Evolutionary conservation across 2,329 filamentous ascomycete genomes (phyloP).

Genomic region (Arthrobotrys entomopaga): DNA sequence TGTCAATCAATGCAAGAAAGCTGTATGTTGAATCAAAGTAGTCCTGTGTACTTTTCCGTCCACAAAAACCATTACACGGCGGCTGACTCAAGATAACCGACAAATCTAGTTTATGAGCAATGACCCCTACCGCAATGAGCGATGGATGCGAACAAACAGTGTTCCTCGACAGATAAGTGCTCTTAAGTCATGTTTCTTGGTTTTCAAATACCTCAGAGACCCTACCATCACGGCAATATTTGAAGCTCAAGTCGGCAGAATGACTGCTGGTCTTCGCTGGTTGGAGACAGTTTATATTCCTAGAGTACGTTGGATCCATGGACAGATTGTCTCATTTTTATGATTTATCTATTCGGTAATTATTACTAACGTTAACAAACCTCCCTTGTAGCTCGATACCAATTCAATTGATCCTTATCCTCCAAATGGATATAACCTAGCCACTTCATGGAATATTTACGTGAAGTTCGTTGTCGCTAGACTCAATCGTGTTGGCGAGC

Average conservation of each 20-base stretch:
- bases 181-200: slow-evolving; percentile 35
- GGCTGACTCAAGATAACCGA: neutral
- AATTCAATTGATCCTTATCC: slow-evolving; percentile 1
- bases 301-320: slow-evolving; percentile 23
- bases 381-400: slow-evolving; percentile 9
- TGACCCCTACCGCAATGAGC: neutral
- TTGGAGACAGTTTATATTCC: slow-evolving; percentile 38
- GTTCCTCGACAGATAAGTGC: slow-evolving; percentile 14
- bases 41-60: no score
- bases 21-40: slow-evolving; percentile 32
- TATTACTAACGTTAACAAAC: neutral
- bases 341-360: neutral
- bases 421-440: slow-evolving; percentile 14
- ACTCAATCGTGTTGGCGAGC: slow-evolving; percentile 25
- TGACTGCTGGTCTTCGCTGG: slow-evolving; percentile 32
- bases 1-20: slow-evolving; percentile 30
- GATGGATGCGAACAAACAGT: neutral
- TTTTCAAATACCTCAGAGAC: slow-evolving; percentile 45
- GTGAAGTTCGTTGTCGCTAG: slow-evolving; percentile 8
- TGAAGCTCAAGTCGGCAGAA: slow-evolving; percentile 39
- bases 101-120: neutral
- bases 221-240: slow-evolving; percentile 24
- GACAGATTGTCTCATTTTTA: slow-evolving; percentile 5
- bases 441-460: slow-evolving; percentile 25
- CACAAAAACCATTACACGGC: neutral